phyloP scores from a whole-genome alignment of 495 filamentous ascomycete species.

The Acidiella bohemica region DNA sequence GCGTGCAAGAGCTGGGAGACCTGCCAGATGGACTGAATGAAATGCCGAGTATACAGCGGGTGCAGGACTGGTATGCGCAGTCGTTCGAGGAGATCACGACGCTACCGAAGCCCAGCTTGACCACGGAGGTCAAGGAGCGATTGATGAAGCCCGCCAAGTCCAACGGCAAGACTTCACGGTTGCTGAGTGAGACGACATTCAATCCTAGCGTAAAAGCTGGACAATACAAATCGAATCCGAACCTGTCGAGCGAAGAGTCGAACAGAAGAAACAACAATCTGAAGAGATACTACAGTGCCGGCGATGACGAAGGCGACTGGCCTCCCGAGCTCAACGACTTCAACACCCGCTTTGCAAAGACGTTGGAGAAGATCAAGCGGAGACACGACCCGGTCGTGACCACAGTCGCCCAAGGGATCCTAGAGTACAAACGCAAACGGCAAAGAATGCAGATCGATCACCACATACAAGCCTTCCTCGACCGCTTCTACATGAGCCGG shows the following conservation, averaged over 20 bases:
- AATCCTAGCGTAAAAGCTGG: constrained; percentile 84
- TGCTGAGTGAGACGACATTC: constrained; percentile 65
- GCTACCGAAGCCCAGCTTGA: constrained; percentile 61
- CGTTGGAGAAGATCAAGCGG: constrained; percentile 82
- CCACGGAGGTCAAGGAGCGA: constrained; percentile 61
- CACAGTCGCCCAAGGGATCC: constrained; percentile 80
- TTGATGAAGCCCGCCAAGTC: constrained; percentile 59
- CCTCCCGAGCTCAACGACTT: constrained; percentile 89
- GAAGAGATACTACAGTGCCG: constrained; percentile 72
- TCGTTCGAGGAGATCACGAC: constrained; percentile 97
- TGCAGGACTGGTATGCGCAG: constrained; percentile 97
- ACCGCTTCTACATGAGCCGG: constrained; percentile 99
- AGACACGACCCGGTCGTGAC: constrained; percentile 95
- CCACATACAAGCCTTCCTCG: constrained; percentile 89
- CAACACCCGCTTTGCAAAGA: constrained; percentile 76
- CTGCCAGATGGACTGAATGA: constrained; percentile 96
- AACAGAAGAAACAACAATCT: constrained; percentile 36
- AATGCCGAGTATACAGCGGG: constrained; percentile 92
- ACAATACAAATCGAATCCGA: constrained; percentile 57
- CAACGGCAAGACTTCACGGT: constrained; percentile 44
- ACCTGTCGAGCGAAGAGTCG: constrained; percentile 25
- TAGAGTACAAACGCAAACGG: constrained; percentile 91
- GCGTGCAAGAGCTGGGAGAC: constrained; percentile 81
- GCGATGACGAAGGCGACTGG: constrained; percentile 79
- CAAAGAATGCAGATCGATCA: constrained; percentile 98